Base-by-base conservation (phyloP, 345 rosid genomes). In the Toxicodendron radicans region DNA sequence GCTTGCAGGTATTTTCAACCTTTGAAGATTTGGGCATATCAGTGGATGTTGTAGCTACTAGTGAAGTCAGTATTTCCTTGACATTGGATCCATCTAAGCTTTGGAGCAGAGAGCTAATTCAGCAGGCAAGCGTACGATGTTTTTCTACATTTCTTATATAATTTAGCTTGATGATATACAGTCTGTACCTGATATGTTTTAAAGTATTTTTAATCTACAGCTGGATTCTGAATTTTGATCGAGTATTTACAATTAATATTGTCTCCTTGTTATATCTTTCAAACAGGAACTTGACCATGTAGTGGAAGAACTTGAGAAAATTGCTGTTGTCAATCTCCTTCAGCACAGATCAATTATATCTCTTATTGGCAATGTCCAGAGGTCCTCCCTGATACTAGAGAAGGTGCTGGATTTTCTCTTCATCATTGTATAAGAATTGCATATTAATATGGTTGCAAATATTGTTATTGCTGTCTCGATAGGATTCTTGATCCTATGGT, bases 11-110 rank as follows among this genome's bases (percentile, higher is more conserved):
- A 43, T 95, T 95, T 85, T 89, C 97, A n/a, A 95, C 70, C 78
- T 95, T 95, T 61, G 98, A 93, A 80, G 99, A 93, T 33, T 83
- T 95, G 78, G 99, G 94, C 72, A 95, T 95, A 78, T 95, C 98
- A 0, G 98, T 95, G 27, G 99, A 95, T 83, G 99, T 93, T 74
- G 99, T 95, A 62, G 99, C 99, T 69, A 95, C 98, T 46, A 95
- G 99, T 84, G 99, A 95, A 93, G 99, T 95, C 83, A 95, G 98
- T 81, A 87, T 95, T 80, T 95, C 99, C 27, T 77, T 95, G 90
- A 95, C 99, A 45, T 69, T 95, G 75, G 99, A 95, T 85, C 99
- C 98, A 2, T 93, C 97, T 62, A 93, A 91, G 82, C 87, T 95
- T 61, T 95, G 99, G 98, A 90, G 98, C 78, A 88, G 98, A 84